Percentiles rank a stretch among this genome's conserved stretches.
Conservation (phyloP, 1,284 basidiomycete species). For the Puccinia sorghi region DNA sequence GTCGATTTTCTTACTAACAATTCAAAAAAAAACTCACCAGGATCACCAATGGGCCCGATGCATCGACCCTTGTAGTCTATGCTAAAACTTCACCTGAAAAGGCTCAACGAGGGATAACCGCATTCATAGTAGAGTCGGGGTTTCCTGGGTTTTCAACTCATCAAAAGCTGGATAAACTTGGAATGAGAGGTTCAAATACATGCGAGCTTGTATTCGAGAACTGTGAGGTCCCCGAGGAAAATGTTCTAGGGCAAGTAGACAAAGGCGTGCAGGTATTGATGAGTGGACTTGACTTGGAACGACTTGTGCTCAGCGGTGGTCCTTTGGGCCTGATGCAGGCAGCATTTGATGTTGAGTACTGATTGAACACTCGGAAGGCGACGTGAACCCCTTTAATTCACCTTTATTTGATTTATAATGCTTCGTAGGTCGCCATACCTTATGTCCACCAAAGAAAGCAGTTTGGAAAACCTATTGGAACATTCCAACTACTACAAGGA, state of each 20-base stretch:
- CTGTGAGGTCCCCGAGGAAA: conserved; percentile 81
- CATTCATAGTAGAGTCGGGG: conserved; percentile 82
- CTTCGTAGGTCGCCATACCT: conserved; percentile 69
- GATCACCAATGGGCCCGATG: conserved; percentile 92
- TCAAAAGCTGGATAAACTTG: conserved; percentile 90
- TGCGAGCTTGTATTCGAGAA: conserved; percentile 91
- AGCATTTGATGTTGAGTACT: conserved; percentile 65
- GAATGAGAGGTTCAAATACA: conserved; percentile 93
- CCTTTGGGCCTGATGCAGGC: conserved; percentile 84
- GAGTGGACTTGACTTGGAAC: conserved; percentile 89
- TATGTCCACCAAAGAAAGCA: conserved; percentile 90
- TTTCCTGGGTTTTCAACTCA: conserved; percentile 83
- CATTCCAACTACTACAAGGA: conserved; percentile 95
- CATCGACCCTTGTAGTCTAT: conserved; percentile 87
- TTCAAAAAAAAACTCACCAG: conserved; percentile 59
- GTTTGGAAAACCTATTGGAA: conserved; percentile 81
- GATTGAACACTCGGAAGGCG: not conserved
- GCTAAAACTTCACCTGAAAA: conserved; percentile 77
- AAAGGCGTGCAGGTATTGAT: conserved; percentile 84
- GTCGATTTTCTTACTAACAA: conserved; percentile 13
- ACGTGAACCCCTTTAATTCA: not conserved
- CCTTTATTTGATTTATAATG: not conserved
- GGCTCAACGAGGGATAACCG: conserved; percentile 83
- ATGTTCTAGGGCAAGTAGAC: conserved; percentile 78
- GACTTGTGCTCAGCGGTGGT: conserved; percentile 85